Evolutionary conservation across 2,329 filamentous ascomycete genomes (phyloP), one percentile per base, ranked within the genome.

Genomic region (Mycosphaerelloides madeirae): DNA sequence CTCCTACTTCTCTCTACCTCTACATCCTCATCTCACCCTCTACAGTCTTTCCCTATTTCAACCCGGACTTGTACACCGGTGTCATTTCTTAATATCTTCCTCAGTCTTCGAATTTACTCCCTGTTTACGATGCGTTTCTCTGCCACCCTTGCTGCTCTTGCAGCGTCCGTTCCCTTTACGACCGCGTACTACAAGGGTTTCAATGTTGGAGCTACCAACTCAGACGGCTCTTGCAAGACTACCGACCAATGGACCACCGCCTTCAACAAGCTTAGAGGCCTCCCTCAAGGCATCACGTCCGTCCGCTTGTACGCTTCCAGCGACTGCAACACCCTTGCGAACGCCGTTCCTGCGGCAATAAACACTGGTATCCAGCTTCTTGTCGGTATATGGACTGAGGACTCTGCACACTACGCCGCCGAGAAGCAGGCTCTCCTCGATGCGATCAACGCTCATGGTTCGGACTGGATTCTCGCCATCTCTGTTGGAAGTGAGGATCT

Each of bases 401-500:
- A 68, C 42, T 50, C 69, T 34, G 64, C 65, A 43, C 77, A 73
- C 63, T 84, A 76, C 62, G 67, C 73, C 52, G 72, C 73, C 40
- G 81, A 85, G 72, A 76, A 84, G 59, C 70, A 58, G 52, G 81
- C 81, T 14, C 69, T 85, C 31, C 68, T 78, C 58, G 66, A 71
- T 44, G 81, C 78, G 15, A 70, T 84, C 43, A 59, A 68, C 50
- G 68, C 69, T 56, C 72, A 77, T 60, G 80, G 80, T 55, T 60
- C 72, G 45, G 73, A 77, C 57, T 79, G 80, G 62, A 72, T 84
- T 54, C 75, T 83, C 33, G 80, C 79, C 47, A 76, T 84, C 56
- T 80, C 77, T 47, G 80, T 85, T 40, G 82, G 82, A 33, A 79
- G 74, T 58, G 82, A 85, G 70, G 80, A 84, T 57, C 70, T 85